These are phyloP conservation scores for Rubroboletus satanas DNA, from an alignment of 768 basidiomycete species.

Conservation along the genomic window DNA sequence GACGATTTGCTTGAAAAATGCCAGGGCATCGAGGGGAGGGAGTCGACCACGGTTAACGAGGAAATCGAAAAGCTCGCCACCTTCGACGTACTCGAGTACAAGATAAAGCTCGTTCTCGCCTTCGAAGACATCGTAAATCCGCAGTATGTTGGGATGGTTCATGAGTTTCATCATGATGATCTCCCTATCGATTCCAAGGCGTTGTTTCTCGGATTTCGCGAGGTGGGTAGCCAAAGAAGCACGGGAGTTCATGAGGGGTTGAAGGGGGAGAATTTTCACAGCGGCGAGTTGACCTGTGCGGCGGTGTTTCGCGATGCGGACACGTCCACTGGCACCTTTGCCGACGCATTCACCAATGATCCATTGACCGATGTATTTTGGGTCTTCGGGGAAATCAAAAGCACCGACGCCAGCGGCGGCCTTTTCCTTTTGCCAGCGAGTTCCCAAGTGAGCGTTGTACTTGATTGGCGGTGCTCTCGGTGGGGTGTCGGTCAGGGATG, in stretches of 20 bases:
- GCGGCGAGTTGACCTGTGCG: slow-evolving; percentile 89
- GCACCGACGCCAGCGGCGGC: slow-evolving; percentile 71
- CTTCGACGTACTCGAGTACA: slow-evolving; percentile 91
- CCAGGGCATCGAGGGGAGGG: slow-evolving; percentile 74
- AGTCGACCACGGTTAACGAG: slow-evolving; percentile 86
- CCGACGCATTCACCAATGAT: slow-evolving; percentile 90
- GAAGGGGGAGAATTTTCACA: slow-evolving; percentile 89
- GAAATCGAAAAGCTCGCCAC: slow-evolving; percentile 96
- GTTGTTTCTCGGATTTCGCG: slow-evolving; percentile 74
- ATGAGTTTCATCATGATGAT: slow-evolving; percentile 99
- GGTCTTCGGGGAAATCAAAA: slow-evolving; percentile 82
- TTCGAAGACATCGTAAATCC: slow-evolving; percentile 94
- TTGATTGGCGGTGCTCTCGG: slow-evolving; percentile 70
- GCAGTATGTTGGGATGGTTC: slow-evolving; percentile 96
- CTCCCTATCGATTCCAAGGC: slow-evolving; percentile 87
- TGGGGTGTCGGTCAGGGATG: slow-evolving; percentile 45
- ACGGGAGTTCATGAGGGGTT: slow-evolving; percentile 70
- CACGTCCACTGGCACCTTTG: slow-evolving; percentile 90
- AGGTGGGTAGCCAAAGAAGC: slow-evolving; percentile 61
- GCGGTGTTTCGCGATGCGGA: slow-evolving; percentile 87
- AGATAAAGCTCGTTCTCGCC: slow-evolving; percentile 88
- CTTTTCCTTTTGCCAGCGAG: slow-evolving; percentile 86
- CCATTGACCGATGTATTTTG: slow-evolving; percentile 87
- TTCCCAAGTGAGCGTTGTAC: slow-evolving; percentile 67
- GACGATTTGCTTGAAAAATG: slow-evolving; percentile 94